Conservation (phyloP, 805 yeast genomes). For the Metschnikowia lochheadii region DNA sequence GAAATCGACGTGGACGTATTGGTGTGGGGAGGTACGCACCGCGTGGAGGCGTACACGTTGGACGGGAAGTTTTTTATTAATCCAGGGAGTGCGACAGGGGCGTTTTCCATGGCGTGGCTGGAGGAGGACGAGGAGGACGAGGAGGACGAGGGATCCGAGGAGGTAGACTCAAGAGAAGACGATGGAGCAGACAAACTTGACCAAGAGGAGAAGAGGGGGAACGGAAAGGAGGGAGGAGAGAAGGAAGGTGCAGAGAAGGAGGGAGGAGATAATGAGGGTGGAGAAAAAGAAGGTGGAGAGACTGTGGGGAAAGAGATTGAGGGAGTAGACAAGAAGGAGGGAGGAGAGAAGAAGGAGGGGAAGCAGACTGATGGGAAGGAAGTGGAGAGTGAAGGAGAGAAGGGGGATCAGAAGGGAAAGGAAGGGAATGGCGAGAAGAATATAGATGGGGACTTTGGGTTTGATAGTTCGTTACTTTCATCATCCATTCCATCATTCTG, state of each 20-base stretch:
- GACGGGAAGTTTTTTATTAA: slow-evolving; percentile 93
- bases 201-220: not conserved
- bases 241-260: not conserved
- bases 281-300: not conserved
- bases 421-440: not conserved
- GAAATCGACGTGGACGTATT: slow-evolving; percentile 88
- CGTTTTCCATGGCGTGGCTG: slow-evolving; percentile 60
- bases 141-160: slow-evolving; percentile 25
- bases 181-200: not conserved
- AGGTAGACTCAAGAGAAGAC: not conserved
- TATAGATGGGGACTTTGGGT: too few species aligned
- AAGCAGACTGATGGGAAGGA: too few species aligned
- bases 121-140: slow-evolving; percentile 36
- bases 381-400: not conserved
- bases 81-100: slow-evolving; percentile 97
- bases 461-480: not conserved
- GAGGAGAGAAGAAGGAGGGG: not conserved
- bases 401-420: not conserved
- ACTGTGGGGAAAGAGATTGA: too few species aligned
- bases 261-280: not conserved
- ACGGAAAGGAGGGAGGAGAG: not conserved
- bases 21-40: slow-evolving; percentile 90
- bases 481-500: slow-evolving; percentile 77
- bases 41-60: slow-evolving; percentile 86
- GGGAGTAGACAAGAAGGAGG: not conserved